Percentiles rank a stretch among this genome's conserved stretches.
Evolutionary conservation across 2,329 filamentous ascomycete species (phyloP).

Genomic region (Trichoderma arundinaceum): DNA sequence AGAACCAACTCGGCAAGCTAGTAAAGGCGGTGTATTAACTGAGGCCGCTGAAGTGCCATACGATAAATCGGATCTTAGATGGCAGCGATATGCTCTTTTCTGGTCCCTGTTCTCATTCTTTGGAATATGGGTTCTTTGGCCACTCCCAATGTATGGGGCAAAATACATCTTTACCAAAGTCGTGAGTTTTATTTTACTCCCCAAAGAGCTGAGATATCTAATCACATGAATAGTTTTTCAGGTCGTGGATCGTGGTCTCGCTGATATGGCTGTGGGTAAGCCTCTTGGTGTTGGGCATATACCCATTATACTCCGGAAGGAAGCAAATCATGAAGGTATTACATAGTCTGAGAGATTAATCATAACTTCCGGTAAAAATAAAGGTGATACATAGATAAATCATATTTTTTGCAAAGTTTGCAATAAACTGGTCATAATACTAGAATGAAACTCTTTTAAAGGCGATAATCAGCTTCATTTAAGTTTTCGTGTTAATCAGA

Average conservation of each 20-base stretch:
- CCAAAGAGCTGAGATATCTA: neutral
- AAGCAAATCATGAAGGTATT: conserved; percentile 12
- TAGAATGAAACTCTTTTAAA: neutral
- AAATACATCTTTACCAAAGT: conserved; percentile 23
- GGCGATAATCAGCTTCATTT: too few relatives aligned
- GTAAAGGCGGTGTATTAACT: neutral
- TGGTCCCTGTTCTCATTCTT: conserved; percentile 24
- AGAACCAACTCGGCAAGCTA: neutral
- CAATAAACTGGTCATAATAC: neutral
- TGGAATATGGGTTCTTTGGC: conserved; percentile 23
- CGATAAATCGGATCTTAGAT: conserved; percentile 12
- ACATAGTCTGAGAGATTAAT: neutral
- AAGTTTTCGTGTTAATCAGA: neutral
- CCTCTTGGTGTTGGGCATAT: conserved; percentile 1
- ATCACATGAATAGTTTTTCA: conserved; percentile 9
- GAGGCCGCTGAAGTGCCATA: neutral
- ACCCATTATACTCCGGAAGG: conserved; percentile 13
- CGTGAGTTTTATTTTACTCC: neutral
- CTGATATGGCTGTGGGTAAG: conserved; percentile 24
- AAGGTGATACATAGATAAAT: neutral
- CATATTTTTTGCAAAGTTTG: neutral
- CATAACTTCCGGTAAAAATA: neutral
- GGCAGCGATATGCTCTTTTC: conserved; percentile 13
- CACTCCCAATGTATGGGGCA: conserved; percentile 23
- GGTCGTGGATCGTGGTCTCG: conserved; percentile 20